Base-by-base conservation (phyloP, 768 basidiomycete species). In the Rhizopogon rudus region DNA sequence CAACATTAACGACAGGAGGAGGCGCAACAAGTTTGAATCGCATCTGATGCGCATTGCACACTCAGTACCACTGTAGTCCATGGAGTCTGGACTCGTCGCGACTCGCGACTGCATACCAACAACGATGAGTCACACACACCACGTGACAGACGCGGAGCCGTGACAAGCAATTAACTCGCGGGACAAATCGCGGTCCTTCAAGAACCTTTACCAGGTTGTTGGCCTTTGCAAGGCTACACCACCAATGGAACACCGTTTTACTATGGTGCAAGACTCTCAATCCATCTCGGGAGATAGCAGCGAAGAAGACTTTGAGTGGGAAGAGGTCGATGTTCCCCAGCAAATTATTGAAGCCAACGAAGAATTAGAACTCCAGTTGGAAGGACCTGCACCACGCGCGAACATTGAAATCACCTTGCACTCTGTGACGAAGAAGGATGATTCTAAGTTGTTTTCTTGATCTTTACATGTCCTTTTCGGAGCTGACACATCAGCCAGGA, bases 221-320 rank as follows among this genome's bases (percentile, higher is more conserved):
- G 51, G 56, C 46, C 41, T 51, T 25, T 29, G 45, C 55, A 44
- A 57, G 40, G 58, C 54, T 56, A 25, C 51, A 31, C 45, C 25
- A 7, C 20, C 39, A 29, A 39, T 22, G 25, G 25, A 25, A 5
- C 25, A 5, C 31, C 29, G 46, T 40, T 16, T 41, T 44, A 48
- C 16, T 50, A 71, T 61, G 45, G 44, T n/a, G 39, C 46, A 45
- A 5, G 61, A 65, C 44, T 60, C 57, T 40, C 54, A 44, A 33
- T 63, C 61, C 8, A 42, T 65, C 20, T 57, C 60, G 6, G 63
- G 57, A 1, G 68, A 70, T 31, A 67, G 67, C 51, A 76, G 74
- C 33, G 86, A 88, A 62, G 85, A 88, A 62, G 88, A 88, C 41
- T 76, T 81, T 57, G 88, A 91, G 65, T 90, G 88, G 88, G 88